Percentiles rank a stretch among this genome's conserved stretches.
Conservation (phyloP, 495 filamentous ascomycete genomes). For the Penicillium robsamsonii region DNA sequence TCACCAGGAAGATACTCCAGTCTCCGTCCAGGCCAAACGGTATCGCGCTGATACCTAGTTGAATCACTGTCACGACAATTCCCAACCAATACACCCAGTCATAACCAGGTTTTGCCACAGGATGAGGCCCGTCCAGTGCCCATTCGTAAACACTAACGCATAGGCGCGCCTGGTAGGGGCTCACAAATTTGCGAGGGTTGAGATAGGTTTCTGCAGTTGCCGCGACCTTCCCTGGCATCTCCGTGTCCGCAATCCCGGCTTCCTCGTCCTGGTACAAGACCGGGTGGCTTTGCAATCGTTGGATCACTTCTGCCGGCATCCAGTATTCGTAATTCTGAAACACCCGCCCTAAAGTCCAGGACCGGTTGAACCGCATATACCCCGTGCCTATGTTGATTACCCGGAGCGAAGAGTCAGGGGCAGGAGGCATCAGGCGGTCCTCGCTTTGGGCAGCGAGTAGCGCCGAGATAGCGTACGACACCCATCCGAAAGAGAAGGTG, state of each 20-base stretch:
- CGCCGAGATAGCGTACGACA: slow-evolving; percentile 43
- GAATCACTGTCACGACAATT: slow-evolving; percentile 33
- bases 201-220: not conserved
- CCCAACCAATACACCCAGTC: slow-evolving; percentile 39
- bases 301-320: slow-evolving; percentile 10
- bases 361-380: slow-evolving; percentile 41
- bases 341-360: slow-evolving; percentile 52
- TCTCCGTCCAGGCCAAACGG: slow-evolving; percentile 40
- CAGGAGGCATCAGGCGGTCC: slow-evolving; percentile 34
- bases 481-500: slow-evolving; percentile 56
- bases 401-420: slow-evolving; percentile 18
- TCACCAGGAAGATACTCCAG: slow-evolving; percentile 48
- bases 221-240: slow-evolving; percentile 11
- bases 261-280: not conserved
- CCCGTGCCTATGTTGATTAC: slow-evolving; percentile 47
- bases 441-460: slow-evolving; percentile 45
- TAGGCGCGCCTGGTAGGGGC: slow-evolving; percentile 15
- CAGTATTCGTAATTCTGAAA: slow-evolving; percentile 48
- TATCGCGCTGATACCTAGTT: slow-evolving; percentile 47
- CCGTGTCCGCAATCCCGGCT: not conserved
- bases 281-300: slow-evolving; percentile 11
- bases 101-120: slow-evolving; percentile 1
- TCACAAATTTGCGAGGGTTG: not conserved
- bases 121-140: not conserved
- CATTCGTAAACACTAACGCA: slow-evolving; percentile 18